Percentiles rank a stretch among this genome's conserved stretches.
These are phyloP conservation scores for Hirsutella minnesotensis DNA, from an alignment of 2,329 filamentous ascomycete species.

Conservation along the genomic window DNA sequence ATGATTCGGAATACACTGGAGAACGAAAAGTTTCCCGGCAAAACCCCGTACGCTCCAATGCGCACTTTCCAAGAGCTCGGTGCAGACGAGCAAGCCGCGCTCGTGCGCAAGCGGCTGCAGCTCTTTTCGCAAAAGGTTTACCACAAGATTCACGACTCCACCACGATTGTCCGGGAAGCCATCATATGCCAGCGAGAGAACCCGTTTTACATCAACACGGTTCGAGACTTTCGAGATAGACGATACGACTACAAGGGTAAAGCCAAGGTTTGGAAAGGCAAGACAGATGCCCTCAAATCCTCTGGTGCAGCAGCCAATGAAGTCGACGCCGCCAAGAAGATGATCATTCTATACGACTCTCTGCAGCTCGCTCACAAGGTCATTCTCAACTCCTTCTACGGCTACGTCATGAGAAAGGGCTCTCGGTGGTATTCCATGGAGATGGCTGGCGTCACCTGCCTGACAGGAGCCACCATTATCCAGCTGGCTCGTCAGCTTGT, in stretches of 20 bases:
- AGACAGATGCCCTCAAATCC: slow-evolving; percentile 76
- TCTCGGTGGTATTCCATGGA: slow-evolving; percentile 99
- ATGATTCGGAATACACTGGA: slow-evolving; percentile 91
- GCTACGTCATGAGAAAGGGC: slow-evolving; percentile 98
- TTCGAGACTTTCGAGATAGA: slow-evolving; percentile 90
- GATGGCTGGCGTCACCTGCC: slow-evolving; percentile 96
- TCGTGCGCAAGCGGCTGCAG: slow-evolving; percentile 79
- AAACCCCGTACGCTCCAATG: slow-evolving; percentile 54
- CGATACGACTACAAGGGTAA: slow-evolving; percentile 98
- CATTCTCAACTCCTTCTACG: slow-evolving; percentile 98
- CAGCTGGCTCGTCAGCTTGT: slow-evolving; percentile 91
- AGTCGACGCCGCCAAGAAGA: slow-evolving; percentile 93
- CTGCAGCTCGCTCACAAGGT: slow-evolving; percentile 96
- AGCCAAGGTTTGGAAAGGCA: slow-evolving; percentile 97
- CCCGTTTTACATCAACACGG: slow-evolving; percentile 95
- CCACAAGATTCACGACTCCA: slow-evolving; percentile 95
- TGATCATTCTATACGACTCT: slow-evolving; percentile 94
- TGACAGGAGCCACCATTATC: slow-evolving; percentile 93
- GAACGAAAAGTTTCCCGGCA: slow-evolving; percentile 85
- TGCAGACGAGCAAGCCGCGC: slow-evolving; percentile 66
- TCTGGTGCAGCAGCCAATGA: slow-evolving; percentile 65
- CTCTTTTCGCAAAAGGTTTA: slow-evolving; percentile 98
- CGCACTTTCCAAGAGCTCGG: slow-evolving; percentile 73
- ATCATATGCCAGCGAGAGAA: slow-evolving; percentile 98
- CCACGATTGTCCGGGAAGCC: slow-evolving; percentile 83